Evolutionary conservation across 2,329 filamentous ascomycete species (phyloP), one percentile per base, ranked within the genome.

Genomic region (Sarocladium oryzae): DNA sequence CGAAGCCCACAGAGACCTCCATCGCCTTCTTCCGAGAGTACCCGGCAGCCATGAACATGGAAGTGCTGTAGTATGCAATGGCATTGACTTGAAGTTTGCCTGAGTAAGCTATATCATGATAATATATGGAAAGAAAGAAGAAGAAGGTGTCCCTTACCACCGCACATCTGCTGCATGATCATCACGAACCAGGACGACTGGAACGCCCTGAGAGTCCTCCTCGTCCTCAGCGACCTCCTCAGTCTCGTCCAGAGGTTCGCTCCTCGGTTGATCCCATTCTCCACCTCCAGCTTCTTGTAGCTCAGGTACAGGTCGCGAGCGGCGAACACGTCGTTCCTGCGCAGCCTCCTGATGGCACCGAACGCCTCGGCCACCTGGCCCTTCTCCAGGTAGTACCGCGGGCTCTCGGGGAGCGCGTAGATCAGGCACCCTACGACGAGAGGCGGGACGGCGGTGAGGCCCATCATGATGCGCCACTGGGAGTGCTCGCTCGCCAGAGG

Each of bases 361-460:
- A 71, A 79, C 3, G 76, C 76, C 32, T 70, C 65, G 16, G 46
- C 55, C 53, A 74, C 71, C 15, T 50, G 16, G 4, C 46, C 46
- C 52, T 75, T 77, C 40, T 76, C 72, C 57, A 78, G 74, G 53
- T 69, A 72, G 72, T 73, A 78, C 32, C 74, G 66, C 9, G 75
- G 74, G 4, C 71, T 75, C 56, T 78, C 74, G 2, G 75, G 74
- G 43, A 73, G 76, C 48, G 75, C 66, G 52, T 70, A 79, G 30
- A 79, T 66, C 26, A 72, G 67, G 23, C 73, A 2, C 28, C 75
- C 56, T 6, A 80, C 65, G 13, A 75, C 69, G 10, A 79, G 55
- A 7, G 75, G 73, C 1, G 77, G 76, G 20, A 77, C 65, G 32
- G 76, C 72, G 2, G 77, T 74, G 7, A 75, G 75, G 3, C 71